Percentiles rank a stretch among this genome's conserved stretches.
phyloP scores from a whole-genome alignment of 2,329 filamentous ascomycete genomes.

The Neocucurbitaria cava region DNA sequence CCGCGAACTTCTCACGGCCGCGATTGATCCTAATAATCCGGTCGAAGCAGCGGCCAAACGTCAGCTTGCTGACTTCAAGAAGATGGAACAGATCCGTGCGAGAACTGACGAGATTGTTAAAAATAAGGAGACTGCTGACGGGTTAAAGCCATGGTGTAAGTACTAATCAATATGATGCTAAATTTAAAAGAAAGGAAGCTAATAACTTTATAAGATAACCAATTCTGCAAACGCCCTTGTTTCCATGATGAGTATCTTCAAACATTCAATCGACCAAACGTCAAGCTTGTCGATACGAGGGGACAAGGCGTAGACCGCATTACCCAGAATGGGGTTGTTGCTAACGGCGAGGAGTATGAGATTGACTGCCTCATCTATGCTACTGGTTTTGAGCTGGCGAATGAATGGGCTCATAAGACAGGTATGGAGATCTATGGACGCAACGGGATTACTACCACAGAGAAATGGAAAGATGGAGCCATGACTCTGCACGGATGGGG shows the following conservation, averaged over 20 bases:
- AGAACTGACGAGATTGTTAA: conserved; percentile 61
- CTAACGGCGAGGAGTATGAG: conserved; percentile 56
- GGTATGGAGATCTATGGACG: conserved; percentile 54
- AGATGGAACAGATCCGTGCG: conserved; percentile 54
- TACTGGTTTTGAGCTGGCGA: conserved; percentile 54
- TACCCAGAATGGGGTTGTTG: conserved; percentile 54
- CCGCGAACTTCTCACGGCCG: conserved; percentile 15
- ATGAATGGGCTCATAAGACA: conserved; percentile 40
- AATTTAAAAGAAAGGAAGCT: too few species aligned
- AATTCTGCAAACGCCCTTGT: conserved; percentile 68
- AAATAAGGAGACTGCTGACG: conserved; percentile 59
- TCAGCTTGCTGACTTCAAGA: conserved; percentile 45
- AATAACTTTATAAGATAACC: too few species aligned
- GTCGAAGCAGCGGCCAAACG: conserved; percentile 22
- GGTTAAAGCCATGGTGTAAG: conserved; percentile 67
- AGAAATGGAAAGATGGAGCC: conserved; percentile 56
- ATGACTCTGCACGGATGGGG: conserved; percentile 62
- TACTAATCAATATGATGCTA: too few species aligned
- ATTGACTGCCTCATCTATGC: conserved; percentile 57
- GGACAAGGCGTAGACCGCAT: conserved; percentile 58
- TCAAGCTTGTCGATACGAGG: conserved; percentile 66
- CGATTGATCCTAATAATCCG: conserved; percentile 14
- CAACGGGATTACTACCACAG: conserved; percentile 52
- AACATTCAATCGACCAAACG: conserved; percentile 65
- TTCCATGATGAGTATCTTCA: conserved; percentile 68